Base-by-base conservation (phyloP, 352 stramenopile genomes). In the Pythium sp. region DNA sequence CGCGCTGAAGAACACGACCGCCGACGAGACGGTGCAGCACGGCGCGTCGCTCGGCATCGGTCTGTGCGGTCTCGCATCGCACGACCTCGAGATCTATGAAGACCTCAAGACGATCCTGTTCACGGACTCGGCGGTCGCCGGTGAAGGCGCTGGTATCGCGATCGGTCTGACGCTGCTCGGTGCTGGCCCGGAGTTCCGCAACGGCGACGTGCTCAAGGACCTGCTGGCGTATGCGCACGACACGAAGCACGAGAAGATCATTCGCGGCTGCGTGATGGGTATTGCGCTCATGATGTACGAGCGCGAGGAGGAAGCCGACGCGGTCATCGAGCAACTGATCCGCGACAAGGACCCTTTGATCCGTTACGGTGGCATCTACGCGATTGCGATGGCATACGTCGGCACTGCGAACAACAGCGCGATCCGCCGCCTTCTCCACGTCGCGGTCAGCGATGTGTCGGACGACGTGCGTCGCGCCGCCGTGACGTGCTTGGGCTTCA, bases 181-280 rank as follows among this genome's bases (percentile, higher is more conserved):
- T n/a, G 94, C 88, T 62, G 97, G 96, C 41, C 87, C 90, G 58
- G 87, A 97, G 58, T 90, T 87, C 65, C 84, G 81, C 47, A 89
- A 92, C 59, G 83, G 82, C 38, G 86, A 94, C 26, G 93, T 95
- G 56, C 73, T 96, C 30, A 96, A 93, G 67, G 96, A 99, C 67
- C 78, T 99, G 64, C 80, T 99, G n/a, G 93, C 94, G 43, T 99
- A 99, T 74, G 94, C 97, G 20, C 91, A 98, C 70, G 97, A 99
- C 71, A 99, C 97, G 15, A 95, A 98, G 67, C 98, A 99, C 83
- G 98, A 99, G 79, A 99, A 99, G 78, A 99, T 99, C 72, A 99
- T 99, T 70, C 95, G 97, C 41, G 98, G 97, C 30, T 95, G 99
- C 66, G 92, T 98, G 32, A 97, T 99, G 83, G 97, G 96, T 59